Percentiles rank a stretch among this genome's conserved stretches.
Evolutionary conservation across 1,284 basidiomycete genomes (phyloP).

Genomic region (Leccinum fuscescens): DNA sequence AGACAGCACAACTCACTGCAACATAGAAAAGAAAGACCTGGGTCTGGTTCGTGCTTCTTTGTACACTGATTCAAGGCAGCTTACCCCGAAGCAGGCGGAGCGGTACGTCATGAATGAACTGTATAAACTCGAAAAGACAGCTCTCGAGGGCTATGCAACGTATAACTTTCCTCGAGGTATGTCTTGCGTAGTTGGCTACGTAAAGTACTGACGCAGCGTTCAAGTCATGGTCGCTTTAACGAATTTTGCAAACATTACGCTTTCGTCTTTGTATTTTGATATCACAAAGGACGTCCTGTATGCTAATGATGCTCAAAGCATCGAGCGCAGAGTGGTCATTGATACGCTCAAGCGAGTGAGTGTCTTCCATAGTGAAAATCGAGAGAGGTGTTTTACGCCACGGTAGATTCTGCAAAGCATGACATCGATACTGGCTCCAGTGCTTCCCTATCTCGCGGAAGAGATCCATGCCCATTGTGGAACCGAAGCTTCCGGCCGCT

Average conservation of each 20-base stretch:
- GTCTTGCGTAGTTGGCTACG: background rate
- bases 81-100: constrained; percentile 57
- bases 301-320: constrained; percentile 55
- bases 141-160: constrained; percentile 66
- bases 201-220: constrained; percentile 6
- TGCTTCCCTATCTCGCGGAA: constrained; percentile 90
- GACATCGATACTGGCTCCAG: constrained; percentile 77
- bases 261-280: constrained; percentile 89
- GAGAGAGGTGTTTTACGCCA: background rate
- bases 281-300: constrained; percentile 92
- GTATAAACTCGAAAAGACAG: constrained; percentile 65
- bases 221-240: constrained; percentile 59
- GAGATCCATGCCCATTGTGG: constrained; percentile 62
- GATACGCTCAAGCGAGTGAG: constrained; percentile 74
- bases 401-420: constrained; percentile 70
- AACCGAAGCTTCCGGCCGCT: constrained; percentile 37
- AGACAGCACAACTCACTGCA: constrained; percentile 22
- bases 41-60: constrained; percentile 53
- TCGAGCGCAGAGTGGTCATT: constrained; percentile 62
- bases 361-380: background rate
- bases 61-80: background rate
- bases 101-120: constrained; percentile 87
- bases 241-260: constrained; percentile 67
- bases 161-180: constrained; percentile 87
- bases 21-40: constrained; percentile 48